Percentiles rank a stretch among this genome's conserved stretches.
phyloP scores from a whole-genome alignment of 2,329 filamentous ascomycete genomes.

The Colletotrichum costaricense region DNA sequence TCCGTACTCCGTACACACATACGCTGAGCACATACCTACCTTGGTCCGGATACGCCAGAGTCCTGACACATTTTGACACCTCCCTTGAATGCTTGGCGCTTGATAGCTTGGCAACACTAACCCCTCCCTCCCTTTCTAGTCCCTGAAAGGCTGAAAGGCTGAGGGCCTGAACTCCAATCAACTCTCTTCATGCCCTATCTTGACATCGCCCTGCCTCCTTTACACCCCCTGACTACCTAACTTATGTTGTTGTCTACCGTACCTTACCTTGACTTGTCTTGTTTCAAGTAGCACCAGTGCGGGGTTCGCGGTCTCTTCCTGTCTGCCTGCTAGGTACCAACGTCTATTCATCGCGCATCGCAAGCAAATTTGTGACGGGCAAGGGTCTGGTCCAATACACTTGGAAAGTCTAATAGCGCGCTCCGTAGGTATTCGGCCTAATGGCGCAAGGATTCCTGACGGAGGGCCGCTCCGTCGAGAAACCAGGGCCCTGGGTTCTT shows the following conservation, averaged over 20 bases:
- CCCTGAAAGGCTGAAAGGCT: too few relatives aligned
- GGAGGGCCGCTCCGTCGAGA: not conserved
- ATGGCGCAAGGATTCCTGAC: not conserved
- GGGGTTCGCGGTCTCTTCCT: not conserved
- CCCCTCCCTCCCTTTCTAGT: not conserved
- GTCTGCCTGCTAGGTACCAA: not conserved
- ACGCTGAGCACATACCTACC: too few relatives aligned
- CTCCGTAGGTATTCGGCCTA: not conserved
- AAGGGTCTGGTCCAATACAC: not conserved
- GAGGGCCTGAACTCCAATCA: not conserved
- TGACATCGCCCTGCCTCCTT: not conserved
- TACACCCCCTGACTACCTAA: too few relatives aligned
- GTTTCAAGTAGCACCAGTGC: conserved; percentile 19
- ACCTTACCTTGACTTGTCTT: not conserved
- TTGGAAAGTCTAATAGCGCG: not conserved
- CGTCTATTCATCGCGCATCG: not conserved
- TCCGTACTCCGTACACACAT: too few relatives aligned
- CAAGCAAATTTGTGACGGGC: not conserved
- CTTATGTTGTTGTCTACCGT: not conserved
- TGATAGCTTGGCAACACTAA: too few relatives aligned
- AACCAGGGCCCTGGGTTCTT: not conserved
- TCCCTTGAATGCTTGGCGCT: not conserved
- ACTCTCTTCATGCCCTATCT: not conserved
- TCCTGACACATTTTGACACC: not conserved
- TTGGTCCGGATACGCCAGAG: too few relatives aligned